These are phyloP conservation scores for Thelonectria olida DNA, from an alignment of 2,329 filamentous ascomycete genomes.

Conservation along the genomic window DNA sequence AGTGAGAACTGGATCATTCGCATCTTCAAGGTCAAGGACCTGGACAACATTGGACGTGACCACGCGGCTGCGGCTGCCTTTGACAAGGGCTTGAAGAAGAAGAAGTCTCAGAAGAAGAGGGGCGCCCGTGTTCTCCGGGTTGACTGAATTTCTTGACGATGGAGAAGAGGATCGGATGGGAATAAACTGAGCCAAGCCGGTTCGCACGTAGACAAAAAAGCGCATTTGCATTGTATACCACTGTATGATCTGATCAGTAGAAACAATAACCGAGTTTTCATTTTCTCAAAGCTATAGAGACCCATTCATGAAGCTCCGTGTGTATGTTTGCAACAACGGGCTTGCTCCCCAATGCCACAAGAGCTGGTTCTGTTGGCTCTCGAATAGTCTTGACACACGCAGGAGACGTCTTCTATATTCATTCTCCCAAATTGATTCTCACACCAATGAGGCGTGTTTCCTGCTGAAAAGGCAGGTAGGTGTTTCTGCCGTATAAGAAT, in stretches of 20 bases:
- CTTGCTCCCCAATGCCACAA: no score
- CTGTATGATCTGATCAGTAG: conserved; percentile 43
- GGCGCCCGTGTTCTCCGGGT: conserved; percentile 77
- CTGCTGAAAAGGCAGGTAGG: no score
- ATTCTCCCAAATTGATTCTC: no score
- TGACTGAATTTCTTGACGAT: conserved; percentile 62
- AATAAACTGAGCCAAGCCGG: conserved; percentile 32
- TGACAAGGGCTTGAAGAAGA: conserved; percentile 84
- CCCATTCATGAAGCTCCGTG: background rate
- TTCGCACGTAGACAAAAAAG: conserved; percentile 47
- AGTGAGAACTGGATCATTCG: conserved; percentile 99
- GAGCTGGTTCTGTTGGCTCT: no score
- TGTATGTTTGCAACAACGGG: background rate
- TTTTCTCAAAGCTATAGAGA: background rate
- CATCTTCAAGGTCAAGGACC: conserved; percentile 99
- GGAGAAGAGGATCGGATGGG: conserved; percentile 24
- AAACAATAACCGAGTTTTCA: conserved; percentile 17
- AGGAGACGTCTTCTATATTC: no score
- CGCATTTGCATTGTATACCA: conserved; percentile 50
- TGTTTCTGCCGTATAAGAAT: no score
- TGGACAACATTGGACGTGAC: conserved; percentile 94
- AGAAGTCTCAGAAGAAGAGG: conserved; percentile 76
- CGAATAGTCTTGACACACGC: no score
- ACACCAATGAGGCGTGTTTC: no score
- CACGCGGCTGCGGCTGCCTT: conserved; percentile 76